Base-by-base conservation (phyloP, 2,329 filamentous ascomycete genomes). In the Fusarium gaditjirri region DNA sequence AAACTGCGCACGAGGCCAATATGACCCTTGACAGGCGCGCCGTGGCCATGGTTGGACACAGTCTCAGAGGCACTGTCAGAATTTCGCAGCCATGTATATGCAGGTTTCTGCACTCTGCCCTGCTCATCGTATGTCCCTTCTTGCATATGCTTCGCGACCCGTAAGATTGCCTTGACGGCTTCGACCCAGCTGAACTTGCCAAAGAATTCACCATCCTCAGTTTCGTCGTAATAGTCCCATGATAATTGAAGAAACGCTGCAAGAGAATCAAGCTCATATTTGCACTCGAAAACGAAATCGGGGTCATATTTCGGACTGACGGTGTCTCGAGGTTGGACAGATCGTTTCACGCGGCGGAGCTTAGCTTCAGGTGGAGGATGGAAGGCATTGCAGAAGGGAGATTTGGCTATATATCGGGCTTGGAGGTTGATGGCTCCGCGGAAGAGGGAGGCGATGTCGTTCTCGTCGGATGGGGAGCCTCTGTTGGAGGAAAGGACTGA, bases 351-450 rank as follows among this genome's bases (percentile, higher is more conserved):
- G 55, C 61, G 73, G 50, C 65, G 59, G 16, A 78, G 47, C 7
- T 73, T 74, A 61, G 93, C 93, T 57, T 94, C 93, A 5, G 89
- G 85, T 0, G 95, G 95, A 1, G 95, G 93, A 79, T 97, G 95
- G 82, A 98, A 98, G 41, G 95, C 93, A 81, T 98, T 97, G 86
- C 95, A 98, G 83, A 95, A 95, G 2, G 95, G 95, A 12, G 87
- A 87, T 16, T 86, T 86, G 58, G 89, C 84, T 54, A 94, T 83
- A 80, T 94, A 94, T 62, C 92, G 87, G 11, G 91, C 87, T 78
- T 94, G 93, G 3, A 94, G 87, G 79, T 94, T 94, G 80, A 94
- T 93, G 35, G 91, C 90, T 33, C 93, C 93, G 31, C 92, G 88
- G 81, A 90, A 94, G 9, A 94, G 84, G 56, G 88, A 89, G 33